Base-by-base conservation (phyloP, 129 eudicot genomes). In the Artemisia argyi region DNA sequence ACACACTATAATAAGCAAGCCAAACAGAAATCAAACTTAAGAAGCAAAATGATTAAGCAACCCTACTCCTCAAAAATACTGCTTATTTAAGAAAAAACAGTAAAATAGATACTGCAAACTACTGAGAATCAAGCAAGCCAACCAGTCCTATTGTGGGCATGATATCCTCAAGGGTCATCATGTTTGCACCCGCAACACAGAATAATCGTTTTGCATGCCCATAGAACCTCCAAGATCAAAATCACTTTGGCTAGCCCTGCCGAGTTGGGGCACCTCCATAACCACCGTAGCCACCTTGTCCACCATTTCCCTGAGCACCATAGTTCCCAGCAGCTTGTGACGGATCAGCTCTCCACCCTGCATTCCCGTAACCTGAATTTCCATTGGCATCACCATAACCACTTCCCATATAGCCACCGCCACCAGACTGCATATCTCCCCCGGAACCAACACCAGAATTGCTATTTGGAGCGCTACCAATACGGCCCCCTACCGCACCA, bases 301-400 rank as follows among this genome's bases (percentile, higher is more conserved):
- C 79, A 39, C 86, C 87, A 67, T 79, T 88, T 42, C 83, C 78
- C 72, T 80, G 84, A 50, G 66, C 80, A 32, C 88, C 95, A 63
- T 87, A 87, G 83, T 76, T 85, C 54, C 83, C 89, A 65, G 91
- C 66, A 42, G 81, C 86, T 71, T 91, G 95, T 66, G 90, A 80
- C 9, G 88, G 84, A 18, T 91, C 97, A 35, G 86, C 80, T 35
- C 89, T 81, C 92, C 96, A 88, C 56, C 92, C 97, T 70, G 77
- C 73, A 73, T 68, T 84, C 46, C 87, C 96, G 48, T 86, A 89
- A 20, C 91, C 92, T 18, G 85, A 55, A 77, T 81, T 84, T 2
- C 96, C 97, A 69, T 79, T 86, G 17, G 86, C 88, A 75, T 92
- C 96, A 69, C 94, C 91, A 77, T 89, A 92, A 65, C 89, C 86